Base-by-base conservation (phyloP, 768 basidiomycete genomes). In the Tulasnella sp. region DNA sequence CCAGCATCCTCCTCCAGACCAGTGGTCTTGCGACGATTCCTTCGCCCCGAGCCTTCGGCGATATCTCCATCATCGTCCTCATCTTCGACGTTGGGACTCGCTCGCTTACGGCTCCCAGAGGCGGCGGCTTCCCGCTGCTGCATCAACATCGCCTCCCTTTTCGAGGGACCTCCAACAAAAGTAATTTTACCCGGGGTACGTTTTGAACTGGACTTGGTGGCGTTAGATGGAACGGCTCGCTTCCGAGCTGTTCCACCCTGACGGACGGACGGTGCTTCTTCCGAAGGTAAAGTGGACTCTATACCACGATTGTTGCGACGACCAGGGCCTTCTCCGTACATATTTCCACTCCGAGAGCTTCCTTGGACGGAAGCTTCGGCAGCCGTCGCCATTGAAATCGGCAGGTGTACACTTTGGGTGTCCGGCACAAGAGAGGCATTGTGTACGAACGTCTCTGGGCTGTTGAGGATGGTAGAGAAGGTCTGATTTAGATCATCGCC, bases 101-200 rank as follows among this genome's bases (percentile, higher is more conserved):
- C 69, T 38, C 69, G 36, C 37, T 70, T 70, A 22, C 69, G 69
- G 69, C 69, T 70, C 19, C 36, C 69, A 34, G 69, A 70, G 36
- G 69, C 3, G 37, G 17, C 37, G 22, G 36, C 36, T 6, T 70
- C 69, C 37, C 14, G 69, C 37, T 70, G 37, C 29, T 70, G 69
- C 69, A 70, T 38, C 36, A 38, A 42, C 69, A 64, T 64, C 22
- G 58, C 58, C 58, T 64, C 58, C 36, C 36, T 38, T 37, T 42
- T 70, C 29, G 69, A 70, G 11, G 69, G 69, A n/a, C 69, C 69
- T 7, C 69, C 69, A 17, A 70, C 69, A 42, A 70, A 70, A 12
- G 69, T 70, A 7, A 70, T 38, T 12, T 34, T 70, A n/a, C 69
- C 69, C 25, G 69, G 69, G 15, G 36, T 15, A 25, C 69, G 69